Conservation (phyloP, 169 alveolate species). For the Amoebophrya sp. region DNA sequence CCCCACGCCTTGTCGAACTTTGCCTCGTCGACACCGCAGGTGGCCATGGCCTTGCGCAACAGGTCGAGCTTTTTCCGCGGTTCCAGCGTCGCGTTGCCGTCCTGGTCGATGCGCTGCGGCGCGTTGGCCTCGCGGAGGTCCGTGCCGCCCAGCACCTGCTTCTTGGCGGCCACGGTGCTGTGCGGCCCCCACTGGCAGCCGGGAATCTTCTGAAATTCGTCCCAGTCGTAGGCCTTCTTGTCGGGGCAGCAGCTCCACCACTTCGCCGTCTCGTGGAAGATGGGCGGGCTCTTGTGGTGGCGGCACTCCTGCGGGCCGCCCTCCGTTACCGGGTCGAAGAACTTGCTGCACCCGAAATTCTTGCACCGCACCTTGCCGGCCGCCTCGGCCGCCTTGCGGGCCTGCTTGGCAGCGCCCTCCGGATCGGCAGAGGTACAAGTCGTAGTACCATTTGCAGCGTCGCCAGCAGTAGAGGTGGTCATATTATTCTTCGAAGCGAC, state of each 20-base stretch:
- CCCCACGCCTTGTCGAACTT: neutral
- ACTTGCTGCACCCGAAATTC: slow-evolving; percentile 42
- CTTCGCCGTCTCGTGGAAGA: slow-evolving; percentile 47
- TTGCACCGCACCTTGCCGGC: slow-evolving; percentile 39
- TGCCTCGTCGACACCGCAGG: neutral
- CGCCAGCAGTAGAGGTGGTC: neutral
- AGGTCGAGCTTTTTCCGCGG: slow-evolving; percentile 37
- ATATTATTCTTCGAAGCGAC: neutral
- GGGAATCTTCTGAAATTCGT: slow-evolving; percentile 46
- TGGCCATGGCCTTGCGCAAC: neutral
- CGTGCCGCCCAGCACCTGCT: slow-evolving; percentile 17
- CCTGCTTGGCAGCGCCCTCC: neutral
- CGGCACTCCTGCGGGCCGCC: neutral
- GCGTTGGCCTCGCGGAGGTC: slow-evolving; percentile 40
- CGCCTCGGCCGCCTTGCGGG: neutral
- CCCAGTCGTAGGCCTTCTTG: slow-evolving; percentile 50
- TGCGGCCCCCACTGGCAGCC: slow-evolving; percentile 39
- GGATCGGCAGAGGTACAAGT: neutral
- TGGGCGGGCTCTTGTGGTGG: slow-evolving; percentile 40
- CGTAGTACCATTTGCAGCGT: neutral
- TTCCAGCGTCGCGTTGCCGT: slow-evolving; percentile 39
- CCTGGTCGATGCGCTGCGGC: slow-evolving; percentile 43
- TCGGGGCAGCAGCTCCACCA: slow-evolving; percentile 47
- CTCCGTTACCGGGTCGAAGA: neutral
- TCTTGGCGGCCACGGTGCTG: neutral